Conservation (phyloP, 768 basidiomycete genomes). For the Phallus indusiatus region DNA sequence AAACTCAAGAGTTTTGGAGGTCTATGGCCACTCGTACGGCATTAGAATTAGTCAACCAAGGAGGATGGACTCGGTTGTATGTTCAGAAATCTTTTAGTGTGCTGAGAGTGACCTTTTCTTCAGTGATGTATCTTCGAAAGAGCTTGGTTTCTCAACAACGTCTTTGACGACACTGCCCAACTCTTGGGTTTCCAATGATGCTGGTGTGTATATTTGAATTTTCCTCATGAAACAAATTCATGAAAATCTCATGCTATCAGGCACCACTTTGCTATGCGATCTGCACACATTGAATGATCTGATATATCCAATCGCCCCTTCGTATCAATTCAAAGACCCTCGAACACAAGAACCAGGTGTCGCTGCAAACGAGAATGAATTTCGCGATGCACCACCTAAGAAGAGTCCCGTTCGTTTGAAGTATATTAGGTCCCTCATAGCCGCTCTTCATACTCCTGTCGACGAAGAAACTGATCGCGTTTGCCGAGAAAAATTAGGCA, state of each 20-base stretch:
- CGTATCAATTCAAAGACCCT: constrained; percentile 8
- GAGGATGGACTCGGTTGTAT: constrained; percentile 70
- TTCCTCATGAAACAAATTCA: neutral
- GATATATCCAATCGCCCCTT: constrained; percentile 5
- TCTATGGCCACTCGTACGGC: constrained; percentile 73
- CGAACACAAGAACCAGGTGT: constrained; percentile 2
- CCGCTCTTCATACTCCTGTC: constrained; percentile 60
- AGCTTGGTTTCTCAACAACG: neutral
- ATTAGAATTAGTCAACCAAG: constrained; percentile 58
- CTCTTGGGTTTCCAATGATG: neutral
- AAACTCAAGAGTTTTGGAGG: constrained; percentile 75
- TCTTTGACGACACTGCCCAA: constrained; percentile 6
- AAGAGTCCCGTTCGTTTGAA: constrained; percentile 10
- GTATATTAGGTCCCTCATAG: constrained; percentile 33
- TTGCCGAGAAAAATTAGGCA: constrained; percentile 48
- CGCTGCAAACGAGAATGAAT: neutral
- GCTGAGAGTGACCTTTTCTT: neutral
- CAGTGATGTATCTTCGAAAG: neutral
- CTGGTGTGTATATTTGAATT: neutral
- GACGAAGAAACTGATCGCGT: constrained; percentile 62
- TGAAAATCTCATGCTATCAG: neutral
- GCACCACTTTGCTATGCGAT: constrained; percentile 21
- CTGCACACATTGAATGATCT: neutral
- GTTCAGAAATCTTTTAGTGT: constrained; percentile 4
- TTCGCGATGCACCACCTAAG: neutral